Percentiles rank a stretch among this genome's conserved stretches.
These are phyloP conservation scores for Phaffia tasmanica DNA, from an alignment of 768 basidiomycete genomes.

Conservation along the genomic window DNA sequence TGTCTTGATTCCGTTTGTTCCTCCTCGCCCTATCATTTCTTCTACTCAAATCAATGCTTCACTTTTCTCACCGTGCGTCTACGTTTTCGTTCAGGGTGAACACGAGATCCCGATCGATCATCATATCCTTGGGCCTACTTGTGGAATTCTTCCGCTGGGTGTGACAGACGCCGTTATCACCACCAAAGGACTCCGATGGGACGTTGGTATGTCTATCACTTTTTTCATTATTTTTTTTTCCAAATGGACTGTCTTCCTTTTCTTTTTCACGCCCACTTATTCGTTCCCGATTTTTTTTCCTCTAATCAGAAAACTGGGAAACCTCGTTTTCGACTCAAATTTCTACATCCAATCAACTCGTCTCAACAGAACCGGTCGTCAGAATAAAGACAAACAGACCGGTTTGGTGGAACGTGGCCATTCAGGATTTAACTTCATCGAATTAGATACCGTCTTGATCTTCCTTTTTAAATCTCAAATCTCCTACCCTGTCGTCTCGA, in stretches of 20 bases:
- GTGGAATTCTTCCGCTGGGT: constrained; percentile 89
- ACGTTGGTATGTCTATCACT: constrained; percentile 51
- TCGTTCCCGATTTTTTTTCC: background rate
- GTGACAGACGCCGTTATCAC: constrained; percentile 63
- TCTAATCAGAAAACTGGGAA: constrained; percentile 44
- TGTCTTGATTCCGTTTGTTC: constrained; percentile 59
- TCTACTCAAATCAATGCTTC: background rate
- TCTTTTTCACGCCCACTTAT: background rate
- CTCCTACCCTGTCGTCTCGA: background rate
- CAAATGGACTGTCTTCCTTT: constrained; percentile 10
- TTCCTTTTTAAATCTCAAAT: background rate
- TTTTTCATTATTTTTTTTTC: background rate
- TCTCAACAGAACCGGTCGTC: constrained; percentile 52
- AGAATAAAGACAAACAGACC: constrained; percentile 66
- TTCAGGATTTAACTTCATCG: too few relatives aligned
- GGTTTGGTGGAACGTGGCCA: constrained; percentile 75
- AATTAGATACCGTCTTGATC: too few relatives aligned
- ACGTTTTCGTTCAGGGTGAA: constrained; percentile 51
- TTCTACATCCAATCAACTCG: constrained; percentile 87
- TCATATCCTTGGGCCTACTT: constrained; percentile 64
- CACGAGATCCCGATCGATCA: constrained; percentile 71
- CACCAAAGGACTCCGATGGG: constrained; percentile 79
- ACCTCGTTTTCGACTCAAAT: constrained; percentile 77
- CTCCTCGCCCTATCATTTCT: background rate
- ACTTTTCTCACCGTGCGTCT: background rate